Evolutionary conservation across 495 filamentous ascomycete genomes (phyloP), one percentile per base, ranked within the genome.

Genomic region (Penicillium soppii): DNA sequence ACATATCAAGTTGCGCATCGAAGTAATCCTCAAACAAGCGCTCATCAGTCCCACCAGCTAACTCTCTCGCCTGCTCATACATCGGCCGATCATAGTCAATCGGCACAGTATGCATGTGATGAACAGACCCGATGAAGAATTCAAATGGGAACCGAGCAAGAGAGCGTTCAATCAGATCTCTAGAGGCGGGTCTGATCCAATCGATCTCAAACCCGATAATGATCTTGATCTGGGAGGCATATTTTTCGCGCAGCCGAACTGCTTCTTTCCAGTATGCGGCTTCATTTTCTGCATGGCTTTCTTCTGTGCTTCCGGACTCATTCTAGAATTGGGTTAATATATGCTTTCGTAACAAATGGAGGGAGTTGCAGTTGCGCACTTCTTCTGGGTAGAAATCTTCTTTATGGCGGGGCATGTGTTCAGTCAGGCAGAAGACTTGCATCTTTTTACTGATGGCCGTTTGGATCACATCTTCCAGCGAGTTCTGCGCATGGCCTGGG

Each of bases 341-440:
- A 29, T 13, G 3, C 6, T 13, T 42, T 3, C 19, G 25, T 6
- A 29, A 25, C 35, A 38, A 8, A 23, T 13, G 33, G 29, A 41
- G 23, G 22, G 13, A 10, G 4, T 29, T 27, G 25, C 12, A n/a
- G 5, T 25, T 36, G 65, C 65, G 44, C 59, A 92, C 90, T 76
- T 98, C 94, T 75, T 96, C 92, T 0, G 95, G 95, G 58, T 97
- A 97, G 36, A 94, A 76, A 69, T 97, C 94, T 47, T 81, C 75
- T 47, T 79, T 58, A 7, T 76, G 67, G 50, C 92, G 88, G 9
- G 91, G 90, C 85, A 97, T 96, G 70, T 98, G 95, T 75, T 98
- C 94, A n/a, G 94, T 97, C 46, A 97, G 70, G 32, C 88, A 90
- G 61, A 96, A 90, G 53, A 85, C 82, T 47, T 82, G 77, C 81